phyloP scores from a whole-genome alignment of 176 grass and related monocot genomes.

The Saccharum spontaneum region DNA sequence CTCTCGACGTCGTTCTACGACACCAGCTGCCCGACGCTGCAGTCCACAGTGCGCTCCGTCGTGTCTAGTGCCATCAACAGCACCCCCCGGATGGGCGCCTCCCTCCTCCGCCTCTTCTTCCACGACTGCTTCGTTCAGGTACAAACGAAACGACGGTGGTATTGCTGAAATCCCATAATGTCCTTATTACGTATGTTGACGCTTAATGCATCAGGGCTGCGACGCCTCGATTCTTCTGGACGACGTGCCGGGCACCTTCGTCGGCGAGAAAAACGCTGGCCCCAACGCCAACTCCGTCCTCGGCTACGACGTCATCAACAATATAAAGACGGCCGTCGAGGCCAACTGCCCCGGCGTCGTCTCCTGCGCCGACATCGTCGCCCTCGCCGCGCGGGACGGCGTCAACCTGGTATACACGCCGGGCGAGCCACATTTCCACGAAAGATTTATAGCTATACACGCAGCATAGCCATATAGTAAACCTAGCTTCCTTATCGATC shows the following conservation, averaged over 20 bases:
- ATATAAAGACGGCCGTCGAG: not conserved
- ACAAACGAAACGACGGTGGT: too few relatives aligned
- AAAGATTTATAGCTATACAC: too few relatives aligned
- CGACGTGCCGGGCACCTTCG: not conserved
- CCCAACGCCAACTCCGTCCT: not conserved
- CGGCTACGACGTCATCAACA: not conserved
- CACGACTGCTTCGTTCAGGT: constrained; percentile 35
- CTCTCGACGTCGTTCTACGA: constrained; percentile 54
- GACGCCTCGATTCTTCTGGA: not conserved
- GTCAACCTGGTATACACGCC: too few relatives aligned
- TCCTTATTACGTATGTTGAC: too few relatives aligned
- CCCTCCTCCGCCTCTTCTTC: constrained; percentile 76
- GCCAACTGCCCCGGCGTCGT: constrained; percentile 56
- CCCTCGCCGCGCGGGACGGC: constrained; percentile 73
- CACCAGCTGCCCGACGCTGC: constrained; percentile 42
- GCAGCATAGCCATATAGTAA: too few relatives aligned
- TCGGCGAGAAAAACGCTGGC: not conserved
- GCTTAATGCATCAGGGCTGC: not conserved
- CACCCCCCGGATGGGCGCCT: constrained; percentile 61
- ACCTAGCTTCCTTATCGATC: too few relatives aligned
- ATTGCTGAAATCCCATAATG: too few relatives aligned
- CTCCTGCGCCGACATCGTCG: constrained; percentile 82
- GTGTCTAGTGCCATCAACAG: constrained; percentile 27
- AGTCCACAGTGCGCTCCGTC: constrained; percentile 19
- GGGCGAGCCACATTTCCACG: too few relatives aligned